Evolutionary conservation across 2,329 filamentous ascomycete genomes (phyloP).

Genomic region (Fusarium torulosum): DNA sequence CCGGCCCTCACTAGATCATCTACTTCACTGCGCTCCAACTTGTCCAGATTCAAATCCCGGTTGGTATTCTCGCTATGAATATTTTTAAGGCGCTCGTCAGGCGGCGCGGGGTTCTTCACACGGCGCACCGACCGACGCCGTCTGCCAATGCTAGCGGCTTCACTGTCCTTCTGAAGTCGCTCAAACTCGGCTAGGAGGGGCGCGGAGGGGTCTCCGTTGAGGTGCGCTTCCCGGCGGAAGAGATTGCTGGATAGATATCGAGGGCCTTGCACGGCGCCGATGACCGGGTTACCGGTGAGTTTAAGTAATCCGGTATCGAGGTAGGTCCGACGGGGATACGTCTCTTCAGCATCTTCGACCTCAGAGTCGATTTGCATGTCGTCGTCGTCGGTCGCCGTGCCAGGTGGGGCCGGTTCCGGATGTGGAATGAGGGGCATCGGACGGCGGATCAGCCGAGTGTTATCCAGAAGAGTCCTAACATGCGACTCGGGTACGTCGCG

Average conservation of each 20-base stretch:
- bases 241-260: slow-evolving; percentile 61
- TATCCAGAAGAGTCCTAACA: slow-evolving; percentile 55
- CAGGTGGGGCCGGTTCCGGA: slow-evolving; percentile 60
- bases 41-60: slow-evolving; percentile 49
- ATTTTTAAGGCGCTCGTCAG: slow-evolving; percentile 9
- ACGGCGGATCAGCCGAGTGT: slow-evolving; percentile 55
- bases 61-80: slow-evolving; percentile 47
- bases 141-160: slow-evolving; percentile 46
- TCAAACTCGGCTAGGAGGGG: slow-evolving; percentile 62
- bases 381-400: slow-evolving; percentile 34
- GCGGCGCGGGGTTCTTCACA: slow-evolving; percentile 37
- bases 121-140: slow-evolving; percentile 46
- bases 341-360: slow-evolving; percentile 25
- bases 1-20: slow-evolving; percentile 43
- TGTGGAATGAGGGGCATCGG: slow-evolving; percentile 66
- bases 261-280: slow-evolving; percentile 69
- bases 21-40: slow-evolving; percentile 38
- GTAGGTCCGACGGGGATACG: slow-evolving; percentile 47
- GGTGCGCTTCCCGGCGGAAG: slow-evolving; percentile 63
- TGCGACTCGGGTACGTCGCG: slow-evolving; percentile 54
- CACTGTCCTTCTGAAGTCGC: slow-evolving; percentile 59
- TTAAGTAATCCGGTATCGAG: slow-evolving; percentile 58
- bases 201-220: slow-evolving; percentile 55
- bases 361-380: slow-evolving; percentile 22
- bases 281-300: slow-evolving; percentile 58